Base-by-base conservation (phyloP, 2,329 filamentous ascomycete species). In the Trichoderma oligosporum region DNA sequence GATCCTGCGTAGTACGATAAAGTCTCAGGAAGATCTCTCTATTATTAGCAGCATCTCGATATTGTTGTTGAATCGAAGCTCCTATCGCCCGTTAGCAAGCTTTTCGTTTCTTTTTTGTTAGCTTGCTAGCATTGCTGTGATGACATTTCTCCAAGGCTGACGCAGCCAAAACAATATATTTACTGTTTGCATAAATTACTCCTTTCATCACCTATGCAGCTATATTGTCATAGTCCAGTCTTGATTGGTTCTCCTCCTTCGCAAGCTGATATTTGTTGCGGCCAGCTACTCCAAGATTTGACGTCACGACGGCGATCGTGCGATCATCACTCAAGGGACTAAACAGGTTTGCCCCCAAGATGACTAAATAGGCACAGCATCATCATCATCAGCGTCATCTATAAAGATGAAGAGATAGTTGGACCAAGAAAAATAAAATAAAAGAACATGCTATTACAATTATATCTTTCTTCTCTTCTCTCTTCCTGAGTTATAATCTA, bases 301-400 rank as follows among this genome's bases (percentile, higher is more conserved):
- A 65, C 62, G 64, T 65, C 64, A 65, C 61, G 18, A 38, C 41
- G 57, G 27, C 27, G 61, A 61, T 60, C 55, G 16, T 18, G 36
- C 31, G 39, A 33, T 56, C 42, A 52, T 57, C 41, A 29, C n/a
- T 42, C 24, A 14, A 27, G 38, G 41, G 20, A 55, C 22, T 24
- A 57, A 57, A 22, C 56, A 57, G 56, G 56, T 57, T 57, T 57
- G 33, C 41, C 16, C 11, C 48, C 16, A 20, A 25, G 24, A 20
- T 14, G n/a, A 24, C n/a, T 16, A 11, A 6, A 29, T 35, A 2
- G 24, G 7, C 8, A 20, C 24, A 18, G 7, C 24, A 36, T 11
- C 24, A 38, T 55, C 41, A 46, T 55, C 52, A 36, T 42, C 36
- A 4, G 36, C 16, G 36, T 46, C 44, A 31, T 46, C 44, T 42